These are phyloP conservation scores for Coemansia sp. DNA, from an alignment of 192 early-diverging fungal species.

Conservation along the genomic window DNA sequence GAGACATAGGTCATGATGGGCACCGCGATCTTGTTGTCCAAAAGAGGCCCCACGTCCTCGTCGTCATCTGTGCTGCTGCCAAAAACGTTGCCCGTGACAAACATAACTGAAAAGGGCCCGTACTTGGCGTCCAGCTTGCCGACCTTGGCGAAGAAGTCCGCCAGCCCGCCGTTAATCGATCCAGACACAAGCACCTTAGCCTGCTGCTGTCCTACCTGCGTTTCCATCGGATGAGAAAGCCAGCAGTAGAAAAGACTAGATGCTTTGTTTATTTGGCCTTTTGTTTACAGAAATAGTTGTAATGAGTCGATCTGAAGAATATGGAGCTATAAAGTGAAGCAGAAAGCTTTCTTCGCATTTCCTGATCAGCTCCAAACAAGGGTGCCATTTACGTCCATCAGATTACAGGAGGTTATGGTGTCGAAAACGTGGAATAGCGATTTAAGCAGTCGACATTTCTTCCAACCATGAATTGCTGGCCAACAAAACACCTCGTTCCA, in stretches of 20 bases:
- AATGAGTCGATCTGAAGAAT: too few relatives aligned
- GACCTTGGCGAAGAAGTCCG: slow-evolving; percentile 67
- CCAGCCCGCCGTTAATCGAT: slow-evolving; percentile 68
- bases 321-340: too few relatives aligned
- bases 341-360: too few relatives aligned
- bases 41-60: slow-evolving; percentile 53
- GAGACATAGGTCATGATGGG: slow-evolving; percentile 76
- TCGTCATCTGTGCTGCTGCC: slow-evolving; percentile 37
- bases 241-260: background rate
- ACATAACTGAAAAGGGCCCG: slow-evolving; percentile 81
- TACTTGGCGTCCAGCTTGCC: slow-evolving; percentile 73
- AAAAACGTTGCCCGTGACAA: slow-evolving; percentile 84
- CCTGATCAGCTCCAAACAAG: too few relatives aligned
- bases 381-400: too few relatives aligned
- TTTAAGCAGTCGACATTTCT: too few relatives aligned
- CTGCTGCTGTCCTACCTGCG: background rate
- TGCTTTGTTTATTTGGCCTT: too few relatives aligned
- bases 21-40: slow-evolving; percentile 59
- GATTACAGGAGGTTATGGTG: too few relatives aligned
- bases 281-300: too few relatives aligned
- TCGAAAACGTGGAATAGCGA: too few relatives aligned
- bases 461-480: too few relatives aligned
- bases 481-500: too few relatives aligned
- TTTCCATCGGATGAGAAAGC: background rate
- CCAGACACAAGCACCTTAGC: slow-evolving; percentile 64